Base-by-base conservation (phyloP, 768 basidiomycete species). In the Russula abietina region DNA sequence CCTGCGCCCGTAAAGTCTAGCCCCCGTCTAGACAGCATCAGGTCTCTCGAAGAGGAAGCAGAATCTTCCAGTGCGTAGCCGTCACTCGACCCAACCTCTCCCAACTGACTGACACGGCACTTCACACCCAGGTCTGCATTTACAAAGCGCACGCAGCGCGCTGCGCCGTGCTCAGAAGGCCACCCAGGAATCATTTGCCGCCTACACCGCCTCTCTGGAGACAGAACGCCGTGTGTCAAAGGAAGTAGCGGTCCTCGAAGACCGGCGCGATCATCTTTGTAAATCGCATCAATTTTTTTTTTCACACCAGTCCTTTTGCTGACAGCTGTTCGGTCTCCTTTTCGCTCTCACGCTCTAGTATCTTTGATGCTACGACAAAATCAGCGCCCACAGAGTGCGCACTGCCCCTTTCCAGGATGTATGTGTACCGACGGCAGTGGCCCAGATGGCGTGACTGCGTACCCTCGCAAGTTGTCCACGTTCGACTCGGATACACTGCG, bases 121-220 rank as follows among this genome's bases (percentile, higher is more conserved):
- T 3, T 3, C 43, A 8, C 24, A 53, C 8, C 24, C 48, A 65
- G 64, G 53, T 22, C n/a, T 61, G 4, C 62, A 64, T 10, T 54
- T 68, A 6, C 67, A 66, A 8, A 26, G 51, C 36, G 65, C 65
- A 28, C 65, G 67, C 10, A 38, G n/a, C 11, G 61, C 61, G 17
- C 59, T 66, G 5, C 65, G 65, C 9, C 67, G 67, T 43, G 67
- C 67, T 14, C 67, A 68, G 43, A 68, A 66, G 7, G 61, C 67
- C 4, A 68, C 67, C 1, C 65, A 62, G 8, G 67, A 68, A 4
- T 41, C 67, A 24, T 68, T 66, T 46, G 55, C 39, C 5, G 36
- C 52, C 38, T 68, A 68, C 59, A 66, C 54, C 12, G 57, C 65
- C 11, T 62, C 65, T 17, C 49, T 68, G 6, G 67, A 68, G 4